phyloP scores from a whole-genome alignment of 306 rosid species.

The Gynostemma pentaphyllum region DNA sequence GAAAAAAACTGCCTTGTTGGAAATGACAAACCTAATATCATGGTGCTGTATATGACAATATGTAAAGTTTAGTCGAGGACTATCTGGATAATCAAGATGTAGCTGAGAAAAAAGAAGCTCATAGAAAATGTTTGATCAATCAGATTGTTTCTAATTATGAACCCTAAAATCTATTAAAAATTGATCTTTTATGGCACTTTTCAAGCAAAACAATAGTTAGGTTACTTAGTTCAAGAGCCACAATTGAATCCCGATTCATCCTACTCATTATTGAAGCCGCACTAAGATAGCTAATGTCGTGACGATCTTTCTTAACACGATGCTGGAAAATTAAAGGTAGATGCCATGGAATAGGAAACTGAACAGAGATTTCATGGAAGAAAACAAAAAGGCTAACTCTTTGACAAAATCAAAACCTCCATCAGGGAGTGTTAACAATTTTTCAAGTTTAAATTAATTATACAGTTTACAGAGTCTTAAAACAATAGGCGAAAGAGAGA shows the following conservation, averaged over 20 bases:
- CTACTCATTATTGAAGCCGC: constrained; percentile 12
- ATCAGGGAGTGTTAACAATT: too few relatives aligned
- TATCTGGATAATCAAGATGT: constrained; percentile 28
- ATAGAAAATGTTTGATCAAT: constrained; percentile 41
- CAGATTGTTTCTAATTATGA: constrained; percentile 31
- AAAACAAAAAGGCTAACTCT: too few relatives aligned
- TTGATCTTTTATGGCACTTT: constrained; percentile 30
- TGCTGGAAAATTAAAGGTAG: too few relatives aligned
- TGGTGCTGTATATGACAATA: constrained; percentile 33
- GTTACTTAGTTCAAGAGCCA: constrained; percentile 32
- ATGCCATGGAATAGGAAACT: too few relatives aligned
- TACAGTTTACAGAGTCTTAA: too few relatives aligned
- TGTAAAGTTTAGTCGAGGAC: constrained; percentile 37
- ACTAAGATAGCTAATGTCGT: constrained; percentile 20
- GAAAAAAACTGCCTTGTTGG: constrained; percentile 21
- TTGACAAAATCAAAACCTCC: too few relatives aligned
- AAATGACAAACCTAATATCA: constrained; percentile 30
- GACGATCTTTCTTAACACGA: too few relatives aligned
- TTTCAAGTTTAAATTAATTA: too few relatives aligned
- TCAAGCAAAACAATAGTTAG: constrained; percentile 28
- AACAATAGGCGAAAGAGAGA: too few relatives aligned
- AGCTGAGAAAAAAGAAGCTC: constrained; percentile 43
- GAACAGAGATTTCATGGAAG: too few relatives aligned
- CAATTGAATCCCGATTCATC: constrained; percentile 32
- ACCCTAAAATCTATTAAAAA: constrained; percentile 37